phyloP scores from a whole-genome alignment of 2,329 filamentous ascomycete species.

The Dactylellina haptotyla region DNA sequence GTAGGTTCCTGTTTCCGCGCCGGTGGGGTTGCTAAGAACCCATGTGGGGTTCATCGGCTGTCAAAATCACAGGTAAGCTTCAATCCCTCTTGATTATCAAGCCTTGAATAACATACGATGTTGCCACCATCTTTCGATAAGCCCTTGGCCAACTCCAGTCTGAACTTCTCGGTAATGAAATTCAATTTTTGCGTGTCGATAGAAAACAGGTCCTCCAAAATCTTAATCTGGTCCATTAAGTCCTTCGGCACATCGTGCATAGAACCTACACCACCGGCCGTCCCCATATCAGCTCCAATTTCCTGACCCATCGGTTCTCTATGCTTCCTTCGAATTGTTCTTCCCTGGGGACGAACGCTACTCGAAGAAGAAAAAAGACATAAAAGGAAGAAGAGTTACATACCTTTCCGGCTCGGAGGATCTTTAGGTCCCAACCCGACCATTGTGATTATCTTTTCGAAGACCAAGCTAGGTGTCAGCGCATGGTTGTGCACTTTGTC shows the following conservation, averaged over 20 bases:
- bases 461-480: constrained; percentile 31
- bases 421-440: constrained; percentile 51
- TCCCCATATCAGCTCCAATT: constrained; percentile 5
- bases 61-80: constrained; percentile 1
- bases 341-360: not conserved
- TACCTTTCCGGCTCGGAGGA: constrained; percentile 58
- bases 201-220: constrained; percentile 84
- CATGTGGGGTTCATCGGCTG: constrained; percentile 98
- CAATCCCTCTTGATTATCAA: constrained; percentile 51
- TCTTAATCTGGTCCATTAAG: constrained; percentile 74
- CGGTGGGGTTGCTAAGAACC: constrained; percentile 89
- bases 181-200: constrained; percentile 83
- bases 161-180: constrained; percentile 87
- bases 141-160: constrained; percentile 86
- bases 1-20: constrained; percentile 85
- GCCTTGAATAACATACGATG: constrained; percentile 73
- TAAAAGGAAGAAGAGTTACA: constrained; percentile 33
- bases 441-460: constrained; percentile 48
- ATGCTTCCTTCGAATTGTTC: no score
- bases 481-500: constrained; percentile 25
- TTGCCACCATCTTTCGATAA: constrained; percentile 87
- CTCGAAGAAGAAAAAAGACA: not conserved
- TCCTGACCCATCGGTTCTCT: constrained; percentile 4
- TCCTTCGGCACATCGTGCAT: constrained; percentile 81
- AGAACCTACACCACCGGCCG: constrained; percentile 71